These are phyloP conservation scores for Cucurbita maxima DNA, from an alignment of 306 rosid species.

Conservation along the genomic window DNA sequence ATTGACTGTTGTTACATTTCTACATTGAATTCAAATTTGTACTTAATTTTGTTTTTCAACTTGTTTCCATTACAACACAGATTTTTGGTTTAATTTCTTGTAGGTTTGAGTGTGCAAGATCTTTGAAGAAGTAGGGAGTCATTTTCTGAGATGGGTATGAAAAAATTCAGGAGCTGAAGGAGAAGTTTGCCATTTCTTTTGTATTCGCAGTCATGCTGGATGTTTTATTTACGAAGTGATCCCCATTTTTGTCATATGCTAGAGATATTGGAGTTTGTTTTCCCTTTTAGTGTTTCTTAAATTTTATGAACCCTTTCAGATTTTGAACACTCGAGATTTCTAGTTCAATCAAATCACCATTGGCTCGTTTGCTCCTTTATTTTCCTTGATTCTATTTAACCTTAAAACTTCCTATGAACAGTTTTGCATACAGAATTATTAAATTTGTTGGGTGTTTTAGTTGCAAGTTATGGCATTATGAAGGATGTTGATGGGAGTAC, in stretches of 20 bases:
- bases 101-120: slow-evolving; percentile 85
- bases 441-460: no score
- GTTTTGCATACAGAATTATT: no score
- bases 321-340: neutral
- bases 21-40: neutral
- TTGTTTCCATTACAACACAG: neutral
- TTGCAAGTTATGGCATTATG: no score
- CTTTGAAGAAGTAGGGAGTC: slow-evolving; percentile 20
- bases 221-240: neutral
- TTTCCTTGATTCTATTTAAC: no score
- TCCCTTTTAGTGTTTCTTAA: neutral
- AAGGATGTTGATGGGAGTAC: no score
- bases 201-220: neutral
- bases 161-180: neutral
- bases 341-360: neutral
- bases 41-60: neutral
- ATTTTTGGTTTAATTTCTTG: neutral
- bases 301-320: neutral
- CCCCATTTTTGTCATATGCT: neutral
- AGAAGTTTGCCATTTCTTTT: neutral
- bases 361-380: neutral
- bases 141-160: neutral
- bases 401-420: no score
- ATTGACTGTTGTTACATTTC: neutral
- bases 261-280: neutral